A percentile compares a stretch with the other conserved stretches of the same genome.
These are phyloP conservation scores for Russula emetica DNA, from an alignment of 768 basidiomycete genomes.

Conservation along the genomic window DNA sequence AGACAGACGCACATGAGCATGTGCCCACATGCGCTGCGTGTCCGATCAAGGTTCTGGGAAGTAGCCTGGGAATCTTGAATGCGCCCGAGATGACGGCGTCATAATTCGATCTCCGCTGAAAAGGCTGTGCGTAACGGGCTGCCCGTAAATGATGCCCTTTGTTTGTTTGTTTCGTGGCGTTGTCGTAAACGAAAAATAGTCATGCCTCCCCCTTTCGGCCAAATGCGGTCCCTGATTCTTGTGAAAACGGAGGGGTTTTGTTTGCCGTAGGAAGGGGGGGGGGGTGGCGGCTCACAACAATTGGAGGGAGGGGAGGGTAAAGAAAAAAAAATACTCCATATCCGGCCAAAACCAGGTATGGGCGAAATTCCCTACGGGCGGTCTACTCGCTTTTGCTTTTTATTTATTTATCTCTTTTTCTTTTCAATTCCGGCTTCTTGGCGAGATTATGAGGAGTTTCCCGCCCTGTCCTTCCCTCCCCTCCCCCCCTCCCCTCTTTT, in stretches of 20 bases:
- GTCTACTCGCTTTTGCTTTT: constrained; percentile 9
- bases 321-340: neutral
- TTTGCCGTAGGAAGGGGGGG: neutral
- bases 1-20: constrained; percentile 12
- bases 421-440: constrained; percentile 10
- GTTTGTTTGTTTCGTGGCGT: constrained; percentile 25
- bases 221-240: constrained; percentile 11
- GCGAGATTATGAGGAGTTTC: neutral
- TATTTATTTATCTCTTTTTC: constrained; percentile 7
- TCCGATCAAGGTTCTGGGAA: constrained; percentile 26
- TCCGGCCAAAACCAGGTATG: neutral
- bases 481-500: neutral
- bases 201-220: neutral
- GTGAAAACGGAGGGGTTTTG: no score
- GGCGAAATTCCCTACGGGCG: neutral
- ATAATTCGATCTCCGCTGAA: constrained; percentile 13
- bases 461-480: neutral
- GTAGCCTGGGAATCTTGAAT: constrained; percentile 21
- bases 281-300: neutral
- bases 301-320: neutral
- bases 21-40: constrained; percentile 6
- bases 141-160: constrained; percentile 13
- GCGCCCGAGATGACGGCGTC: constrained; percentile 22
- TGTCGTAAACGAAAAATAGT: neutral
- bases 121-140: constrained; percentile 25